These are phyloP conservation scores for Atkinsonella texensis DNA, from an alignment of 2,329 filamentous ascomycete genomes.

Conservation along the genomic window DNA sequence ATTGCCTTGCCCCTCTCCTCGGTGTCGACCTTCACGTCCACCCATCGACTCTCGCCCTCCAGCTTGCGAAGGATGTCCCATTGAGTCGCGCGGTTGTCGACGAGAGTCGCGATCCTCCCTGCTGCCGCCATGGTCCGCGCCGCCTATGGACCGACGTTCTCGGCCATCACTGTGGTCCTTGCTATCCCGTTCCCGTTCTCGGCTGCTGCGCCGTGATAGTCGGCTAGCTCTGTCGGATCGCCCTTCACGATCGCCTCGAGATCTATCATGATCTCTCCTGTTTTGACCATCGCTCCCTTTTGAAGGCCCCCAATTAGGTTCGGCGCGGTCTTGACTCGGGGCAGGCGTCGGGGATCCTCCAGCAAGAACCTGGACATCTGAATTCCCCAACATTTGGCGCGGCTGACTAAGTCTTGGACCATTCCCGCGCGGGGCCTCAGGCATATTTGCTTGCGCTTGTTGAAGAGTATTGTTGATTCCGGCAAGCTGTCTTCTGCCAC, in stretches of 20 bases:
- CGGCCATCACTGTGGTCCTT: constrained; percentile 34
- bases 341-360: constrained; percentile 40
- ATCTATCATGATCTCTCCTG: constrained; percentile 28
- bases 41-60: constrained; percentile 20
- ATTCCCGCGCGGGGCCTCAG: constrained; percentile 22
- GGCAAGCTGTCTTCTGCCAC: constrained; percentile 41
- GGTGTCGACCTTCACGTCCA: constrained; percentile 21
- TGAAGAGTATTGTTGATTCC: constrained; percentile 48
- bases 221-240: constrained; percentile 28
- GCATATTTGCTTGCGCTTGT: constrained; percentile 34
- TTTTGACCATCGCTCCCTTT: constrained; percentile 20
- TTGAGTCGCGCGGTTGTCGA: constrained; percentile 17
- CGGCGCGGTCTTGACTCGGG: constrained; percentile 35
- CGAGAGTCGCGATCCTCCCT: constrained; percentile 24
- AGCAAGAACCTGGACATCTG: constrained; percentile 44
- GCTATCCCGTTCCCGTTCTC: constrained; percentile 36
- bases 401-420: constrained; percentile 21
- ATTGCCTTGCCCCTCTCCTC: constrained; percentile 13
- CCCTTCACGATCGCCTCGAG: constrained; percentile 30
- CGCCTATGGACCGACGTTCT: constrained; percentile 28
- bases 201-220: constrained; percentile 35
- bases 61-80: constrained; percentile 17
- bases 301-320: constrained; percentile 24
- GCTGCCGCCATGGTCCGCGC: constrained; percentile 14
- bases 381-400: constrained; percentile 34